A percentile compares a stretch with the other conserved stretches of the same genome.
These are phyloP conservation scores for Aspergillus sp. DNA, from an alignment of 2,329 filamentous ascomycete genomes.

Conservation along the genomic window DNA sequence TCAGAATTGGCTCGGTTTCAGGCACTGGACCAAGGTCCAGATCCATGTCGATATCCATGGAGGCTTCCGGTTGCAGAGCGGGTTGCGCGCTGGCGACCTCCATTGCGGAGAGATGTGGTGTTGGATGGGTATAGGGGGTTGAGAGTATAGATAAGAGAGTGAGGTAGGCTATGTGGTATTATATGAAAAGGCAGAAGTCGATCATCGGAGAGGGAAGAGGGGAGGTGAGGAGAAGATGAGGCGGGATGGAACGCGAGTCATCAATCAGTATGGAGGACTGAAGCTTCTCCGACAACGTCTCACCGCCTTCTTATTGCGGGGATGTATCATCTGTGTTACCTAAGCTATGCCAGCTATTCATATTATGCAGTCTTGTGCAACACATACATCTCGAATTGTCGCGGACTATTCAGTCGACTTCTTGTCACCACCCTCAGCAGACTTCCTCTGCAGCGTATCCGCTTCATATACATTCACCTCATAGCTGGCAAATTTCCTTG, in stretches of 20 bases:
- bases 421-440: background rate
- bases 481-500: slow-evolving; percentile 30
- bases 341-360: too few species aligned
- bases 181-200: background rate
- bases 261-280: background rate
- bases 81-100: slow-evolving; percentile 10
- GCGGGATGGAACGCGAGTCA: background rate
- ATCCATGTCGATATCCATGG: slow-evolving; percentile 65
- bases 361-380: background rate
- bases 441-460: background rate
- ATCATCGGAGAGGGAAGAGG: background rate
- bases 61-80: slow-evolving; percentile 6
- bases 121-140: background rate
- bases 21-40: slow-evolving; percentile 62
- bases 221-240: background rate
- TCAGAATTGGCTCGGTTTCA: slow-evolving; percentile 35
- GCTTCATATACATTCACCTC: slow-evolving; percentile 8
- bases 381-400: background rate
- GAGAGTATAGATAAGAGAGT: background rate
- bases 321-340: background rate
- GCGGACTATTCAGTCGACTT: background rate
- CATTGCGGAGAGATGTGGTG: slow-evolving; percentile 3
- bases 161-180: background rate
- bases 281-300: background rate
- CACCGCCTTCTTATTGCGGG: background rate